phyloP scores from a whole-genome alignment of 2,329 filamentous ascomycete species.

The Calonectria henricotiae region DNA sequence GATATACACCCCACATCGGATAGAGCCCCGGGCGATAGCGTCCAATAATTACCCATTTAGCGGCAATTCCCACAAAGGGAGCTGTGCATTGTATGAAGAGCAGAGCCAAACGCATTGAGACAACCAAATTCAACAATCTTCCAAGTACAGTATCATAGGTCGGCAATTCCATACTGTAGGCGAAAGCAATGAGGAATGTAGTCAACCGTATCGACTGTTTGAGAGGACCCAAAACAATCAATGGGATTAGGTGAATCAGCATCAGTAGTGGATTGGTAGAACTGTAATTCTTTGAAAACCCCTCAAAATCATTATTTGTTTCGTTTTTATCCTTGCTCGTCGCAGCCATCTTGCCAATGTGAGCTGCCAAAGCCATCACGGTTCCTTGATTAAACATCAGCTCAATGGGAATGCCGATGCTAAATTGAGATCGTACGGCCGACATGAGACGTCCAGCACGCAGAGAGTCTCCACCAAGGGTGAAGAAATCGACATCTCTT shows the following conservation, averaged over 20 bases:
- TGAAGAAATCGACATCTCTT: slow-evolving; percentile 66
- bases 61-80: slow-evolving; percentile 66
- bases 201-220: slow-evolving; percentile 70
- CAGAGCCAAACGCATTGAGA: slow-evolving; percentile 64
- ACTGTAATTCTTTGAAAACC: slow-evolving; percentile 62
- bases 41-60: slow-evolving; percentile 72
- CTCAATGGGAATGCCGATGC: slow-evolving; percentile 67
- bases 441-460: slow-evolving; percentile 69
- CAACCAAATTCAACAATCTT: slow-evolving; percentile 65
- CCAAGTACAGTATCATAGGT: slow-evolving; percentile 62
- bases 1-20: slow-evolving; percentile 74
- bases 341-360: slow-evolving; percentile 57
- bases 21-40: slow-evolving; percentile 69
- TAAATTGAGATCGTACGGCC: slow-evolving; percentile 66
- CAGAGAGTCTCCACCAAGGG: slow-evolving; percentile 70
- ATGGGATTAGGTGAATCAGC: slow-evolving; percentile 67
- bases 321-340: slow-evolving; percentile 19
- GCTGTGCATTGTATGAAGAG: slow-evolving; percentile 59
- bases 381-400: slow-evolving; percentile 68
- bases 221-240: slow-evolving; percentile 67
- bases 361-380: slow-evolving; percentile 59
- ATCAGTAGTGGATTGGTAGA: slow-evolving; percentile 68
- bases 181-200: slow-evolving; percentile 66
- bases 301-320: slow-evolving; percentile 48
- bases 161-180: slow-evolving; percentile 59